Evolutionary conservation across 768 basidiomycete genomes (phyloP).

Genomic region (Agrocybe praecox): DNA sequence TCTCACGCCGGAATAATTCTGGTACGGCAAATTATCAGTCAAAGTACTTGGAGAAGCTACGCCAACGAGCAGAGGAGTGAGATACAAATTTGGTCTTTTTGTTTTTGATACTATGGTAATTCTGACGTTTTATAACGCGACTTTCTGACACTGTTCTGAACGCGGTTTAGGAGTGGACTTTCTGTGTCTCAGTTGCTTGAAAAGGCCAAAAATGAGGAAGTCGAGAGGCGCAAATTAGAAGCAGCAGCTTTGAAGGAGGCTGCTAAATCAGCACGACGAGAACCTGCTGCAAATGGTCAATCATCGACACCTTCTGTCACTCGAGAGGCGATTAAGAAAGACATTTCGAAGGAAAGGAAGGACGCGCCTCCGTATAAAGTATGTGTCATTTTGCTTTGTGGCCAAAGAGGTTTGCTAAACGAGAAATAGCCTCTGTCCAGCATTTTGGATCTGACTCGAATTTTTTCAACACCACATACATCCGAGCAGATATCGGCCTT

Average conservation of each 20-base stretch:
- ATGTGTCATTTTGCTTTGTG: not conserved
- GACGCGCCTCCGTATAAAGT: slow-evolving; percentile 24
- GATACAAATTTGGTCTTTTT: slow-evolving; percentile 14
- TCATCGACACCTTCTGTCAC: not conserved
- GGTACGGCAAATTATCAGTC: slow-evolving; percentile 20
- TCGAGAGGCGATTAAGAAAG: not conserved
- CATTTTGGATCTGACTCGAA: slow-evolving; percentile 75
- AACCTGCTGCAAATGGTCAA: not conserved
- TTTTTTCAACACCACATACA: slow-evolving; percentile 71
- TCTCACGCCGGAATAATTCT: not conserved
- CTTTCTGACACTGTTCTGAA: not conserved
- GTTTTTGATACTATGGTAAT: slow-evolving; percentile 5
- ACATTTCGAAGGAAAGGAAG: slow-evolving; percentile 17
- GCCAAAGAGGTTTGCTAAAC: not conserved
- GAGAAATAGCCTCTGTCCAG: slow-evolving; percentile 69
- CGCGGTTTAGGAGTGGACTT: slow-evolving; percentile 43
- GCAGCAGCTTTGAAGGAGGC: slow-evolving; percentile 25
- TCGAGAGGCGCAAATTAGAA: slow-evolving; percentile 19
- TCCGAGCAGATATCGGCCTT: slow-evolving; percentile 74
- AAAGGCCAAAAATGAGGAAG: slow-evolving; percentile 23
- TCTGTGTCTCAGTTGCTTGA: slow-evolving; percentile 28
- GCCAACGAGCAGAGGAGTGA: slow-evolving; percentile 65
- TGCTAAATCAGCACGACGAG: slow-evolving; percentile 8
- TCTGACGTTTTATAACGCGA: slow-evolving; percentile 5
- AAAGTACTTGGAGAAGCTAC: slow-evolving; percentile 75